A percentile compares a stretch with the other conserved stretches of the same genome.
These are phyloP conservation scores for Vaccinium darrowii DNA, from an alignment of 148 eudicot genomes.

Conservation along the genomic window DNA sequence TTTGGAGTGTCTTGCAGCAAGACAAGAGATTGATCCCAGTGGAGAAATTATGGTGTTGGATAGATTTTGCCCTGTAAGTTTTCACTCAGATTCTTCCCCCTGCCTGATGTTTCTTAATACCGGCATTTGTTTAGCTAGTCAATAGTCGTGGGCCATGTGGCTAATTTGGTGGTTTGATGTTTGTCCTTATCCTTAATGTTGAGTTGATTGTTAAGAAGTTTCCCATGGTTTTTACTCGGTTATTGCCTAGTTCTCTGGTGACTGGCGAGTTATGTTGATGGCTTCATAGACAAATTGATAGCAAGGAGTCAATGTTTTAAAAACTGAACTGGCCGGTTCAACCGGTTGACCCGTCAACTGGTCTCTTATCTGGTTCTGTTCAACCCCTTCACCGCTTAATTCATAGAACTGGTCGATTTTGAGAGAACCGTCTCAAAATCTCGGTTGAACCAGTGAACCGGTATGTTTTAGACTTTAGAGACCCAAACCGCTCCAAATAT, in stretches of 20 bases:
- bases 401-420: no score
- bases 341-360: no score
- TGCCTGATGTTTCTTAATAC: not conserved
- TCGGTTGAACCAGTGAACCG: no score
- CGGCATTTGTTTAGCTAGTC: not conserved
- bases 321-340: no score
- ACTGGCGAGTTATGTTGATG: not conserved
- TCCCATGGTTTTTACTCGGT: not conserved
- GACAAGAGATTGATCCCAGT: constrained; percentile 54
- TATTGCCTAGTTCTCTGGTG: constrained; percentile 3
- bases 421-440: no score
- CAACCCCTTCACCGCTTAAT: no score
- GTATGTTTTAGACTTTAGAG: no score
- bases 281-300: not conserved
- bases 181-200: not conserved
- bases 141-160: not conserved
- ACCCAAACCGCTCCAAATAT: no score
- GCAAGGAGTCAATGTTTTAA: not conserved
- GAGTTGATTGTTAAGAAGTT: not conserved
- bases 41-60: constrained; percentile 74
- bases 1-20: constrained; percentile 56
- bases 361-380: no score
- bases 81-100: not conserved
- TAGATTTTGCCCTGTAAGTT: constrained; percentile 73
- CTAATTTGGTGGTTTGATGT: not conserved